Evolutionary conservation across 441 rosid genomes (phyloP), one percentile per base, ranked within the genome.

Genomic region (Brassica hybrid): DNA sequence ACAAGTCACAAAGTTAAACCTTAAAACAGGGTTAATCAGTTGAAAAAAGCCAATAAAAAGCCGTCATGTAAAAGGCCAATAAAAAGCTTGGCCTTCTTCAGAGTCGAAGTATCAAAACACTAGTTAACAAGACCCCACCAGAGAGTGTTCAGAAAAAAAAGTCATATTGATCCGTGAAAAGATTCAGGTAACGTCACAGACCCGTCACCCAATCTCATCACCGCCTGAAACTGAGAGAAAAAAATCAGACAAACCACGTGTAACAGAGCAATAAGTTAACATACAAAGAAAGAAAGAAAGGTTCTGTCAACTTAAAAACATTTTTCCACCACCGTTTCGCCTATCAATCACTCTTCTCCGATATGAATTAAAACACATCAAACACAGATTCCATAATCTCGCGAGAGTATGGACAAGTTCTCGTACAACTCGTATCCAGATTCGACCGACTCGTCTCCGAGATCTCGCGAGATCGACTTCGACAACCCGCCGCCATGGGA

Each of bases 401-500:
- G 8, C 64, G 32, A 70, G 50, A 21, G 32, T 27, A 94, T 94
- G 98, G 98, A 92, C 66, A 88, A 87, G 50, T 88, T 75, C 71
- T 17, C 93, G 0, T 90, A 85, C 70, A 82, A 84, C 62, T 81
- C 94, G 0, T 94, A 92, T 78, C 94, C 98, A 0, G 98, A 94
- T 16, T 94, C 98, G 14, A 92, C 94, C 12, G 83, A 90, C 57
- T 92, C 97, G 2, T 94, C 97, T 0, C 98, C 98, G 1, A 86
- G 98, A 27, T 92, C 95, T 17, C 91, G 98, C 13, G 98, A 94
- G 71, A 84, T 94, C 72, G 98, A 94, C 3, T 89, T 92, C 68
- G 97, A 92, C 27, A 93, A 90, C 63, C 87, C 94, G 7, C 72
- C 91, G 14, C 96, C 96, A 7, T 89, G 94, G 97, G 97, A 92